These are phyloP conservation scores for Tillandsia fasciculata DNA, from an alignment of 176 grass and related monocot species.

Conservation along the genomic window DNA sequence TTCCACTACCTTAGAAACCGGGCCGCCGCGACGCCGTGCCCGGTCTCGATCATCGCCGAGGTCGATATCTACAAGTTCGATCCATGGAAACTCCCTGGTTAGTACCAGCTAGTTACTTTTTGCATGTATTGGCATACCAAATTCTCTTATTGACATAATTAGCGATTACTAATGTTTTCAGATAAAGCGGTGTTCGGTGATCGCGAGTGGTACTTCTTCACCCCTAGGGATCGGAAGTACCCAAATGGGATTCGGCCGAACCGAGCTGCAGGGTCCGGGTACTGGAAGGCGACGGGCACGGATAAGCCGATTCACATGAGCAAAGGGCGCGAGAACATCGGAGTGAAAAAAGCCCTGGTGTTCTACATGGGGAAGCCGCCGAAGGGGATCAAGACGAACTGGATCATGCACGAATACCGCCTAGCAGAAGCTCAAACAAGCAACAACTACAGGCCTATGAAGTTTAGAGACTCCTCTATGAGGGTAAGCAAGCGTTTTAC, in stretches of 20 bases:
- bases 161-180: constrained; percentile 5
- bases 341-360: constrained; percentile 91
- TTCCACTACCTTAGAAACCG: constrained; percentile 85
- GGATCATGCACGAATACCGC: constrained; percentile 99
- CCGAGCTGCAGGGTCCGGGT: constrained; percentile 68
- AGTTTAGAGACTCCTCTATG: constrained; percentile 82
- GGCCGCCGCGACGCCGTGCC: constrained; percentile 44
- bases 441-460: constrained; percentile 60
- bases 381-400: constrained; percentile 75
- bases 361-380: constrained; percentile 87
- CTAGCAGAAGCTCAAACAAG: constrained; percentile 38
- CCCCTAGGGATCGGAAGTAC: constrained; percentile 81
- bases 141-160: too few relatives aligned
- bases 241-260: constrained; percentile 90
- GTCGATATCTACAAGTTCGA: constrained; percentile 97
- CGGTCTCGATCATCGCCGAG: constrained; percentile 72
- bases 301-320: constrained; percentile 73
- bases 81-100: constrained; percentile 88
- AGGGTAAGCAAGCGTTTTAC: constrained; percentile 35
- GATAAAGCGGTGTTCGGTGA: constrained; percentile 58
- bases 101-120: constrained; percentile 9
- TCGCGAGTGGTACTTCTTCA: constrained; percentile 97
- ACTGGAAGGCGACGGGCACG: constrained; percentile 97
- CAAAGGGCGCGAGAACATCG: constrained; percentile 41
- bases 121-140: too few relatives aligned